Evolutionary conservation across 805 yeast species (phyloP).

Genomic region (Lipomyces yamanashiensis): DNA sequence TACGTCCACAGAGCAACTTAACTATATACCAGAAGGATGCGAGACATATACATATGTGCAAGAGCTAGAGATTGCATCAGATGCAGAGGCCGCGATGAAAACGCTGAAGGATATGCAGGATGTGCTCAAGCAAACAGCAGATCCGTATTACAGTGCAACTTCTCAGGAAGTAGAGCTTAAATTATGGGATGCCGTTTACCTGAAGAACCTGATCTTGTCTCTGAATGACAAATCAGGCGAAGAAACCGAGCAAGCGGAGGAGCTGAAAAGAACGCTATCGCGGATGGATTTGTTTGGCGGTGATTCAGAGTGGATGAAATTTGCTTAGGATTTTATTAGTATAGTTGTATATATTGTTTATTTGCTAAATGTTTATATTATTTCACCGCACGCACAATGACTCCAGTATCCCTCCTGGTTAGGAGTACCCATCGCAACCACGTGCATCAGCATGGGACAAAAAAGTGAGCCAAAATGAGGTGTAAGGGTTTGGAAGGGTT

Average conservation of each 20-base stretch:
- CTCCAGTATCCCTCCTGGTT: too few relatives aligned
- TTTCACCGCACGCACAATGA: not conserved
- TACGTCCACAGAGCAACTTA: not conserved
- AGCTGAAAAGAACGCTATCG: not conserved
- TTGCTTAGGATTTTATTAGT: slow-evolving; percentile 5
- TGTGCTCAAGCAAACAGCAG: not conserved
- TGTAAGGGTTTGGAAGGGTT: too few relatives aligned
- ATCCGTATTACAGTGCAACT: not conserved
- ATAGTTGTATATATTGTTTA: not conserved
- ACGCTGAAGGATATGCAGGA: not conserved
- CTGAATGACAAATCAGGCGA: not conserved
- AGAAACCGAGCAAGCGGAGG: not conserved
- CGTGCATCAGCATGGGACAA: too few relatives aligned
- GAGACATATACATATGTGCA: slow-evolving; percentile 8
- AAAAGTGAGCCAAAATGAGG: too few relatives aligned
- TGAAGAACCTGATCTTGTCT: not conserved
- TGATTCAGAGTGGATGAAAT: slow-evolving; percentile 15
- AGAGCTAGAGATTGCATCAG: not conserved
- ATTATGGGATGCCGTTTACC: slow-evolving; percentile 1
- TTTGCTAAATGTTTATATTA: too few relatives aligned
- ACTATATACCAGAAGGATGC: slow-evolving; percentile 11
- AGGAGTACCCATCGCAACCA: too few relatives aligned
- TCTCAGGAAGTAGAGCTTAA: not conserved
- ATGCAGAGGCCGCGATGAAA: not conserved
- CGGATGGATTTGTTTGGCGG: slow-evolving; percentile 14